Evolutionary conservation across 2,329 filamentous ascomycete genomes (phyloP).

Genomic region (Fusarium domesticum): DNA sequence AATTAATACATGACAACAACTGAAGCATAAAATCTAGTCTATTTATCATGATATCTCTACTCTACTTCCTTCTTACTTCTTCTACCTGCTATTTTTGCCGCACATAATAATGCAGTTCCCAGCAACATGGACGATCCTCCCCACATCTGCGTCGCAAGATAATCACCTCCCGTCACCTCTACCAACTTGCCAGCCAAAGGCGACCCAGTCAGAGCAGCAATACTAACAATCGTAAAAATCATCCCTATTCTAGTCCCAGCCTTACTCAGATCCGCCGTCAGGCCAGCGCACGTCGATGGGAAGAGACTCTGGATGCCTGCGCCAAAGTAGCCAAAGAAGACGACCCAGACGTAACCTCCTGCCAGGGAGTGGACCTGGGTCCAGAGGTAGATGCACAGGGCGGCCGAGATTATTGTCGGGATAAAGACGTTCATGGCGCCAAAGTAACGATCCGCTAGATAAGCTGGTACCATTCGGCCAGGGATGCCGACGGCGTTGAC

Average conservation of each 20-base stretch:
- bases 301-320: slow-evolving; percentile 66
- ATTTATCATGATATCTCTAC: background rate
- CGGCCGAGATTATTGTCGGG: slow-evolving; percentile 45
- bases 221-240: slow-evolving; percentile 56
- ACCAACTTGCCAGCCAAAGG: slow-evolving; percentile 54
- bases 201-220: slow-evolving; percentile 53
- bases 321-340: slow-evolving; percentile 61
- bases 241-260: slow-evolving; percentile 58
- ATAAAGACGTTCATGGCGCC: slow-evolving; percentile 57
- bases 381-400: slow-evolving; percentile 52
- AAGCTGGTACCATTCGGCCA: slow-evolving; percentile 53
- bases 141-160: slow-evolving; percentile 51
- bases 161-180: slow-evolving; percentile 40
- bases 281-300: slow-evolving; percentile 47
- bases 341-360: slow-evolving; percentile 54
- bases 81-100: slow-evolving; percentile 37
- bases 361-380: slow-evolving; percentile 42
- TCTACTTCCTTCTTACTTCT: slow-evolving; percentile 13
- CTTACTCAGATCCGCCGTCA: slow-evolving; percentile 53
- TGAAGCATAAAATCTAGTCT: background rate
- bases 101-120: slow-evolving; percentile 40
- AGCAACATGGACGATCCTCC: slow-evolving; percentile 45
- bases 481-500: slow-evolving; percentile 57
- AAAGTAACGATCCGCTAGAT: slow-evolving; percentile 51
- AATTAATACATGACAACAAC: background rate